A percentile compares a stretch with the other conserved stretches of the same genome.
Conservation (phyloP, 2,329 filamentous ascomycete species). For the Aspergillus hiratsukae region DNA sequence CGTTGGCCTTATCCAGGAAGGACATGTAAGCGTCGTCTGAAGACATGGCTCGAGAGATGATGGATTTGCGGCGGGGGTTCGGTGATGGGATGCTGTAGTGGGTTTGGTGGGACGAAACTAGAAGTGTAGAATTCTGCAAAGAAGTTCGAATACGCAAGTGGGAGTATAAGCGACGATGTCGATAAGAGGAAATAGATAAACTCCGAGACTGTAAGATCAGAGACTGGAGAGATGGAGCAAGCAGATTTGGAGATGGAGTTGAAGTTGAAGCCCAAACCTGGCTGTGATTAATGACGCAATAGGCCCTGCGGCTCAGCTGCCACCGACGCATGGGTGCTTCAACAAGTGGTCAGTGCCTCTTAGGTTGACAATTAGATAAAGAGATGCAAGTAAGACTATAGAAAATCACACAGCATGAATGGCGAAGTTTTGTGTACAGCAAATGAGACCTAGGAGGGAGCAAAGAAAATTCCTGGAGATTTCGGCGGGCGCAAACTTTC, state of each 20-base stretch:
- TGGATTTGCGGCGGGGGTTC: neutral
- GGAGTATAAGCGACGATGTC: neutral
- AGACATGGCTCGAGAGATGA: constrained; percentile 32
- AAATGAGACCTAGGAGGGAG: neutral
- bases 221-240: neutral
- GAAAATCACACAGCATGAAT: neutral
- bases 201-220: neutral
- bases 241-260: constrained; percentile 7
- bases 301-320: constrained; percentile 11
- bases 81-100: neutral
- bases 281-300: constrained; percentile 25
- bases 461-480: neutral
- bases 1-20: constrained; percentile 84
- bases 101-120: neutral
- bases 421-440: neutral
- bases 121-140: neutral
- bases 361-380: neutral
- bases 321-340: constrained; percentile 10
- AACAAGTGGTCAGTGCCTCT: neutral
- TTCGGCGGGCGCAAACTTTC: neutral
- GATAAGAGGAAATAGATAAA: neutral
- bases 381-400: neutral
- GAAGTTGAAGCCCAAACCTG: constrained; percentile 10
- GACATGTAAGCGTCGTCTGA: constrained; percentile 78
- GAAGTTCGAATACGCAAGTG: neutral